Evolutionary conservation across 2,329 filamentous ascomycete genomes (phyloP), one percentile per base, ranked within the genome.

Genomic region (Amphichorda felina): DNA sequence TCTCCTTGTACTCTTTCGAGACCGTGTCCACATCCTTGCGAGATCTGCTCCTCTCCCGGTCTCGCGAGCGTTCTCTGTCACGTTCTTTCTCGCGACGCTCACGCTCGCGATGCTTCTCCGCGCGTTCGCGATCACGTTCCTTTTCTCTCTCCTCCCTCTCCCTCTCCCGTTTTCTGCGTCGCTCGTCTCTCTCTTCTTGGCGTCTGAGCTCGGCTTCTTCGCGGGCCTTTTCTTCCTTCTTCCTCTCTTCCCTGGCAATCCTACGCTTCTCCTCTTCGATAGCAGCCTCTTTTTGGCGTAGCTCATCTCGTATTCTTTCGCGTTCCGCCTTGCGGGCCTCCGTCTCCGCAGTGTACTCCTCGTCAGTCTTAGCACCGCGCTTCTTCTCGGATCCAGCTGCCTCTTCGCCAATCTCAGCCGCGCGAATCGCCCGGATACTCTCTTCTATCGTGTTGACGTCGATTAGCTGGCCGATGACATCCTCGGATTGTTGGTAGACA

Each of bases 401-500:
- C 38, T 82, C 79, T 29, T 73, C 67, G 18, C 83, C 83, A 41
- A 88, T 72, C 39, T 86, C 80, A 11, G 66, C 65, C 14, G 68
- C 64, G 17, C 83, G 70, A 34, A 83, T 69, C 43, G 79, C 72
- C 40, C 83, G 75, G 49, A 89, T 75, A 34, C 75, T 74, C 18
- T 68, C 63, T 49, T 86, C 79, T 39, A 86, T 84, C 18, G 75
- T 70, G 8, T 63, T 63, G 32, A 78, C 67, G 47, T 83, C 75
- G 39, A 89, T 81, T 40, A 86, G 64, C 19, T 70, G 63, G 40
- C 77, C 72, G 33, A 88, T 75, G 34, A 78, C 72, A 7, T 70
- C 66, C 46, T 83, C 75, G 1, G 80, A 81, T 45, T 74, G 73
- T 40, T 79, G 74, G 48, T 89, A 91, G 19, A 87, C 75, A 18